These are phyloP conservation scores for Podospora pseudopauciseta DNA, from an alignment of 495 filamentous ascomycete species.

Conservation along the genomic window DNA sequence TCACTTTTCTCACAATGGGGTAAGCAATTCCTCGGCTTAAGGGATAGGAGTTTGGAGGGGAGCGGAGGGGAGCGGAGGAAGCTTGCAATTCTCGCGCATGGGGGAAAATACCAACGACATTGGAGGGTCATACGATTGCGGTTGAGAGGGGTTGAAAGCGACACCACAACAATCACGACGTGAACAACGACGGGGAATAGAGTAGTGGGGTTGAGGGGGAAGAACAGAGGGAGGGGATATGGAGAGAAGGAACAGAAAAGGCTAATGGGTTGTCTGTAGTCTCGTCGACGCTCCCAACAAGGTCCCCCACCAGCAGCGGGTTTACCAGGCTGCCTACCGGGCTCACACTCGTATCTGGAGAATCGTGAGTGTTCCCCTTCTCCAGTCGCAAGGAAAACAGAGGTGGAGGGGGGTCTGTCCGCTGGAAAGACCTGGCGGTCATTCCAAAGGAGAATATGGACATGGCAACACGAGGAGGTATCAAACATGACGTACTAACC, in stretches of 20 bases:
- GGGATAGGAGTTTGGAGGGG: not conserved
- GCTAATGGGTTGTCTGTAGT: constrained; percentile 36
- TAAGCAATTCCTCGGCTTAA: constrained; percentile 14
- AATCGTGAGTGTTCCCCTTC: constrained; percentile 60
- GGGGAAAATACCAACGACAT: not conserved
- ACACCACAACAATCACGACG: not conserved
- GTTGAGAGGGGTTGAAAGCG: not conserved
- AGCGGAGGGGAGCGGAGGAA: not conserved
- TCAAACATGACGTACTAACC: not conserved
- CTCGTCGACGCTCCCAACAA: constrained; percentile 79
- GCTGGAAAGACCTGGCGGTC: no score
- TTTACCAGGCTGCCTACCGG: constrained; percentile 75
- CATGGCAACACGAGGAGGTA: no score
- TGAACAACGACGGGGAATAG: not conserved
- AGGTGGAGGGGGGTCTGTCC: no score
- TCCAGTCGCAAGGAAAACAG: no score
- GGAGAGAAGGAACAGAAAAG: not conserved
- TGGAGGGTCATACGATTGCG: constrained; percentile 4
- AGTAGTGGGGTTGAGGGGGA: not conserved
- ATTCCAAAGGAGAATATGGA: no score
- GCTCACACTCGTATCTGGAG: constrained; percentile 72
- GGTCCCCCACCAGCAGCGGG: constrained; percentile 77
- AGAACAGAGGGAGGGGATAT: not conserved
- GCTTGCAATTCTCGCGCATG: constrained; percentile 8
- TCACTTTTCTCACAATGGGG: constrained; percentile 23